Conservation (phyloP, 2,329 filamentous ascomycete genomes). For the Sporothrix pallida region DNA sequence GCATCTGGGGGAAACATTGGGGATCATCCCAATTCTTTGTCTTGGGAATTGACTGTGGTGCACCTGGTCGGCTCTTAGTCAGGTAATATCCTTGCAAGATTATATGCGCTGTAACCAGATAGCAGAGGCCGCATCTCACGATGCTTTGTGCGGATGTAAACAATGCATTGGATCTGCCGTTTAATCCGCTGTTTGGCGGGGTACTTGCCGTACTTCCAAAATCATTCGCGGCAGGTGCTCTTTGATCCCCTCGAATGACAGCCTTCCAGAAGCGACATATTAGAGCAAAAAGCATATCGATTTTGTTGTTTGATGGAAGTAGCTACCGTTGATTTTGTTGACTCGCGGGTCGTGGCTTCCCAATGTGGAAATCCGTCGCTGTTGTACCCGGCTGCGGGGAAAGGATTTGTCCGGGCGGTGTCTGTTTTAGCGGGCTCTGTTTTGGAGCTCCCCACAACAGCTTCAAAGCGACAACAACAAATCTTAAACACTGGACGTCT, state of each 20-base stretch:
- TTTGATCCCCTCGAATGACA: no score
- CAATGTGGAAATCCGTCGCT: background rate
- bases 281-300: no score
- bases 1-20: background rate
- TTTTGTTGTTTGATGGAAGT: background rate
- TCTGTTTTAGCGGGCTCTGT: background rate
- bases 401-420: slow-evolving; percentile 17
- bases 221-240: no score
- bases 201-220: no score
- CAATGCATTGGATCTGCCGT: background rate
- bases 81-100: no score
- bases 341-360: background rate
- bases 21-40: background rate
- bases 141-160: background rate
- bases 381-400: slow-evolving; percentile 18
- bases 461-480: slow-evolving; percentile 33
- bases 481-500: no score
- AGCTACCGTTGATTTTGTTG: background rate
- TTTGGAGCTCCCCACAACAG: background rate
- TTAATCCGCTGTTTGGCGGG: no score
- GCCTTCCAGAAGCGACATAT: no score
- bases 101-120: background rate
- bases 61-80: background rate
- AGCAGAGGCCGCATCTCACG: background rate
- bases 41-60: background rate